These are phyloP conservation scores for Kwoniella pini DNA, from an alignment of 768 basidiomycete species.

Conservation along the genomic window DNA sequence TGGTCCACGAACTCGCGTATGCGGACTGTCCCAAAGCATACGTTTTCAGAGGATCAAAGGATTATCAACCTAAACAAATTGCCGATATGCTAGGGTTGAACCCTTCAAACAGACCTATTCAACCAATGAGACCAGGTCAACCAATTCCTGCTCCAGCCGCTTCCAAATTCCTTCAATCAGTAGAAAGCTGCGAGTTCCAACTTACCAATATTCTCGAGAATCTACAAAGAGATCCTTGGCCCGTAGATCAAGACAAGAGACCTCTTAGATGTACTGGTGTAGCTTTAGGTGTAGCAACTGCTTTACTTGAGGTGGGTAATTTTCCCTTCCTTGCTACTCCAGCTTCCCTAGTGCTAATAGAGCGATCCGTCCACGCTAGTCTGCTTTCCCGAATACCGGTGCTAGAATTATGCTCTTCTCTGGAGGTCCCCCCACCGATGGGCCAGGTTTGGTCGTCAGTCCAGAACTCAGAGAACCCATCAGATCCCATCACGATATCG, in stretches of 20 bases:
- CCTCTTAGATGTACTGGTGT: constrained; percentile 92
- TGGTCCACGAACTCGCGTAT: constrained; percentile 98
- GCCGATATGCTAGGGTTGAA: constrained; percentile 95
- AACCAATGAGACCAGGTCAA: constrained; percentile 50
- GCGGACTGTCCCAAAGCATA: constrained; percentile 95
- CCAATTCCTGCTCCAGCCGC: constrained; percentile 53
- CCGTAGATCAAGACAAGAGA: constrained; percentile 91
- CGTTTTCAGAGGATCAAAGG: constrained; percentile 97
- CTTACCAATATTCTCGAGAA: constrained; percentile 88
- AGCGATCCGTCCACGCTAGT: constrained; percentile 59
- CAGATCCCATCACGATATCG: constrained; percentile 97
- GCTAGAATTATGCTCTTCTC: constrained; percentile 94
- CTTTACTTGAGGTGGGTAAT: constrained; percentile 74
- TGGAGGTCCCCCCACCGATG: constrained; percentile 93
- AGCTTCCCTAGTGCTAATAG: not conserved
- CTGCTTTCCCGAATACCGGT: constrained; percentile 92
- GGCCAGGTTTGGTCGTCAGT: constrained; percentile 93
- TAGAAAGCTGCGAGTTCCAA: constrained; percentile 91
- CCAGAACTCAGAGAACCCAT: constrained; percentile 96
- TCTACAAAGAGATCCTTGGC: constrained; percentile 90
- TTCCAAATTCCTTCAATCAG: constrained; percentile 80
- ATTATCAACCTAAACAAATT: constrained; percentile 93
- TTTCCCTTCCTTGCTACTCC: not conserved
- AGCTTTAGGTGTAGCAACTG: constrained; percentile 88
- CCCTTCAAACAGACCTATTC: constrained; percentile 56